Evolutionary conservation across 1,284 basidiomycete species (phyloP), one percentile per base, ranked within the genome.

Genomic region (Marasmius fiardii): DNA sequence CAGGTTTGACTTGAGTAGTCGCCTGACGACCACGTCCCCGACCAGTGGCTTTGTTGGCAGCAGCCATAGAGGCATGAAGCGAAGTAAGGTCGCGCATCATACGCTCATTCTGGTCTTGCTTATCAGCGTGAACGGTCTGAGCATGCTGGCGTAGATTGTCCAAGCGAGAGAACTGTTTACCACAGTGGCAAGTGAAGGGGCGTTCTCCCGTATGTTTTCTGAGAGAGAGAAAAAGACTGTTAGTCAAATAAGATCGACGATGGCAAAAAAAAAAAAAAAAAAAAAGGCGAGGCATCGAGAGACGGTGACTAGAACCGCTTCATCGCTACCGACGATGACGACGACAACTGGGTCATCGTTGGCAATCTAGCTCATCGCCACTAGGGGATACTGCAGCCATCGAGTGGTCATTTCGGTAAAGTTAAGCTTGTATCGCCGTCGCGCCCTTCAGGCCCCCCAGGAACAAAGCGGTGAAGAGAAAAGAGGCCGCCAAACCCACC

Each of bases 121-220:
- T 91, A 67, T 97, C 93, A 24, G 93, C 87, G 67, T 98, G 95
- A 1, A 97, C 94, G 3, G 95, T 97, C 74, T 95, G 91, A 0
- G 95, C 92, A 71, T 98, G 95, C 67, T 98, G 95, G 47, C 95
- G 86, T 11, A 98, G 82, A 68, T 98, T 98, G 76, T 98, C 95
- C 66, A 98, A 87, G 23, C 95, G 88, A 16, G 93, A 96, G 68
- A 98, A 98, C 58, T 95, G 89, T 70, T 97, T 96, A 26, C 86
- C 85, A 75, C 95, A 98, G 68, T 98, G 95, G 69, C 95, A 98
- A 48, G 86, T 85, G 73, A 98, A 98, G 4, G 95, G 95, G 5
- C 94, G 84, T 69, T 98, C 95, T 58, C 95, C 95, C 16, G 95
- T 98, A 71, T 98, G 95, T 81, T 98, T 98, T 63, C 95, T 96